Conservation (phyloP, 129 eudicot genomes). For the Pseudognaphalium luteoalbum region DNA sequence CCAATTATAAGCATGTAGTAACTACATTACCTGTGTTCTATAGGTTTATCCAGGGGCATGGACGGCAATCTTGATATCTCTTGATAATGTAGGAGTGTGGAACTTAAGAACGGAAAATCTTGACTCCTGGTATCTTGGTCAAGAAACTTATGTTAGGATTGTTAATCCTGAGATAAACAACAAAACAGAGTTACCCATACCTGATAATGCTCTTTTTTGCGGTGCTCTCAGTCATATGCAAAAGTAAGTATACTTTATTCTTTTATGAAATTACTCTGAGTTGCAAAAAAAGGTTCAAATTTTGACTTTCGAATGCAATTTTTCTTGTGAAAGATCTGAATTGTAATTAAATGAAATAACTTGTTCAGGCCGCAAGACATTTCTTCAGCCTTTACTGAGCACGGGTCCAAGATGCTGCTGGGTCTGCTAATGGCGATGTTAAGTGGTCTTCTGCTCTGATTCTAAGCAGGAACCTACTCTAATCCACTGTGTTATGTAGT, state of each 20-base stretch:
- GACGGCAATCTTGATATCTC: conserved; percentile 42
- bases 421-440: conserved; percentile 31
- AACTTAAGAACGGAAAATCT: conserved; percentile 57
- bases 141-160: conserved; percentile 51
- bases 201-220: conserved; percentile 48
- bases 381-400: conserved; percentile 37
- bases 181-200: conserved; percentile 44
- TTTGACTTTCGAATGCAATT: not conserved
- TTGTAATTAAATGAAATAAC: not conserved
- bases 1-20: not conserved
- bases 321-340: not conserved
- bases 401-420: conserved; percentile 30
- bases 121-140: conserved; percentile 60
- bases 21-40: not conserved
- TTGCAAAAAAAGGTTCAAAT: not conserved
- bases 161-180: conserved; percentile 47
- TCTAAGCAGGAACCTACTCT: conserved; percentile 19
- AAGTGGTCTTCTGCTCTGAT: conserved; percentile 28
- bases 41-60: conserved; percentile 44
- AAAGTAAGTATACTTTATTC: conserved; percentile 29
- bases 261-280: not conserved
- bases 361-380: conserved; percentile 61
- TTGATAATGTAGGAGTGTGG: conserved; percentile 53
- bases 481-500: conserved; percentile 8
- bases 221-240: conserved; percentile 50